Conservation (phyloP, 1,139 yeast species). For the Taphrina confusa region DNA sequence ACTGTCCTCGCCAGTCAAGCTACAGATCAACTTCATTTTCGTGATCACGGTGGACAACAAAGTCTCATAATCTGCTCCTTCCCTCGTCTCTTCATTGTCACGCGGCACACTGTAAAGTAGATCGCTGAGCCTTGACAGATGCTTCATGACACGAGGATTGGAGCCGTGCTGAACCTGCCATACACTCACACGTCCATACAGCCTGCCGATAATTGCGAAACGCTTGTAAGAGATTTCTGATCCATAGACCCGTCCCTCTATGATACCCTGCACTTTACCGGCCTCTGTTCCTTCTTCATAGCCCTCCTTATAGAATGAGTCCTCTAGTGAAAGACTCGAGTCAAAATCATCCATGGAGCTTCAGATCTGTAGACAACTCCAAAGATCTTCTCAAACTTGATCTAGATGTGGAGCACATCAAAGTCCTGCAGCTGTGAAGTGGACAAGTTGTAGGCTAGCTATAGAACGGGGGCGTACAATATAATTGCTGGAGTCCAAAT, state of each 20-base stretch:
- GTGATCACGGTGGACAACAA: conserved; percentile 45
- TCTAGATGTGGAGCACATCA: no score
- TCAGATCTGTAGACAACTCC: no score
- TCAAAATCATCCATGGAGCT: no score
- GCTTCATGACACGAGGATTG: conserved; percentile 34
- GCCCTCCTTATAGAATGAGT: conserved; percentile 57
- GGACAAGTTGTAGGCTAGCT: no score
- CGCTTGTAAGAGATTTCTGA: conserved; percentile 77
- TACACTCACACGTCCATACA: conserved; percentile 56
- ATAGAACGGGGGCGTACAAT: no score
- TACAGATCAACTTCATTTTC: conserved; percentile 44
- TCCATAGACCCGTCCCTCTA: conserved; percentile 78
- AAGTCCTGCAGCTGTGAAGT: no score
- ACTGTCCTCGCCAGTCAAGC: conserved; percentile 41
- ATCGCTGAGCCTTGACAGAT: conserved; percentile 34
- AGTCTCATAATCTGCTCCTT: conserved; percentile 44
- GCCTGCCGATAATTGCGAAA: conserved; percentile 63
- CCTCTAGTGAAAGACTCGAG: conserved; percentile 16
- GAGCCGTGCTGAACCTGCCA: conserved; percentile 43
- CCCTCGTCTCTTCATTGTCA: conserved; percentile 44
- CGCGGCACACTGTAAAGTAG: conserved; percentile 43
- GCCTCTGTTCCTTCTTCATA: conserved; percentile 54
- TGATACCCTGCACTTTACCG: conserved; percentile 58
- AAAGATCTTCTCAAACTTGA: no score
- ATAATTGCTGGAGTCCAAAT: no score